Conservation (phyloP, 768 basidiomycete species). For the Leccinum ochraceum region DNA sequence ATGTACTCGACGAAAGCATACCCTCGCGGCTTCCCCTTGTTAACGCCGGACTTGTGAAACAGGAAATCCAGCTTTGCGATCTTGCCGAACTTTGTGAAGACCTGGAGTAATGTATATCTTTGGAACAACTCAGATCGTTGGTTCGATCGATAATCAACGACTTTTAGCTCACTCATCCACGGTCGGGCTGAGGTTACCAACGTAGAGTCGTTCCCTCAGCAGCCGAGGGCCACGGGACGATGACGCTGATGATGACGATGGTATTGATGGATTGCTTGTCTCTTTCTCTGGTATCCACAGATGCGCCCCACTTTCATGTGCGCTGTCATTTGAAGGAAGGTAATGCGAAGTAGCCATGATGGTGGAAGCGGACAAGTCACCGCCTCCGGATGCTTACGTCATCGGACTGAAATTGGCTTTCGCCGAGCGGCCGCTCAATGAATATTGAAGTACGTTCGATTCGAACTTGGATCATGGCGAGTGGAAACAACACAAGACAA, state of each 20-base stretch:
- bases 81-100: slow-evolving; percentile 92
- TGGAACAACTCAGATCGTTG: slow-evolving; percentile 18
- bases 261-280: slow-evolving; percentile 12
- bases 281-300: slow-evolving; percentile 37
- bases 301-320: slow-evolving; percentile 20
- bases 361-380: not conserved
- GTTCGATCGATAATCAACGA: not conserved
- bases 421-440: not conserved
- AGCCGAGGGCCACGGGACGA: slow-evolving; percentile 32
- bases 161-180: slow-evolving; percentile 74
- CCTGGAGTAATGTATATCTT: slow-evolving; percentile 85
- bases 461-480: too few relatives aligned
- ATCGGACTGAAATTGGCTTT: slow-evolving; percentile 1
- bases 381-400: slow-evolving; percentile 13
- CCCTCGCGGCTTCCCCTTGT: slow-evolving; percentile 91
- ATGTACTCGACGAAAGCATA: slow-evolving; percentile 93
- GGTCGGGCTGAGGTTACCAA: slow-evolving; percentile 85
- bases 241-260: slow-evolving; percentile 10
- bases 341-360: slow-evolving; percentile 13
- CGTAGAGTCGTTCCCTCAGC: slow-evolving; percentile 77
- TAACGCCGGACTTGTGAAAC: slow-evolving; percentile 88
- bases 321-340: slow-evolving; percentile 2
- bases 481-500: too few relatives aligned
- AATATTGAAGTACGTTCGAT: too few relatives aligned
- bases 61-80: slow-evolving; percentile 91